A percentile compares a stretch with the other conserved stretches of the same genome.
phyloP scores from a whole-genome alignment of 495 filamentous ascomycete genomes.

The Penicillium paradoxum region DNA sequence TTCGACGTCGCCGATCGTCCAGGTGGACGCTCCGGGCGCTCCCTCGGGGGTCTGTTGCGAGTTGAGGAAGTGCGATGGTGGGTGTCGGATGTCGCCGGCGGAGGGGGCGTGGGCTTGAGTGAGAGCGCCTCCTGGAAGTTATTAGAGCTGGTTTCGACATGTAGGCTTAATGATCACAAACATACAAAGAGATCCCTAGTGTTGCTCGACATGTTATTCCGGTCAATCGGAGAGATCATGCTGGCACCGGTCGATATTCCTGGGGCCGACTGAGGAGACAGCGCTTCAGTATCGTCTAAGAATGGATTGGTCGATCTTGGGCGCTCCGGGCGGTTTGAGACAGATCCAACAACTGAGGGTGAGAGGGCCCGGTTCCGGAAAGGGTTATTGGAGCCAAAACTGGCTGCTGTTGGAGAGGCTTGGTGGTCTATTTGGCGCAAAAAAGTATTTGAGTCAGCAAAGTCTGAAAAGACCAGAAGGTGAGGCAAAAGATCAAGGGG shows the following conservation, averaged over 20 bases:
- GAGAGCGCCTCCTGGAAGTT: slow-evolving; percentile 38
- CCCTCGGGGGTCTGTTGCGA: slow-evolving; percentile 28
- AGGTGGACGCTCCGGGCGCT: slow-evolving; percentile 31
- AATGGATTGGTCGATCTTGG: slow-evolving; percentile 90
- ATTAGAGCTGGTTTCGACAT: slow-evolving; percentile 3
- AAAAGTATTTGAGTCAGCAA: slow-evolving; percentile 11
- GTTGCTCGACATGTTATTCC: slow-evolving; percentile 53
- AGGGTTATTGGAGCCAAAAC: slow-evolving; percentile 92
- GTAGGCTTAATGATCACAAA: slow-evolving; percentile 13
- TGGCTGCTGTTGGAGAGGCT: slow-evolving; percentile 49
- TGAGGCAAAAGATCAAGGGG: slow-evolving; percentile 5
- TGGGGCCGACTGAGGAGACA: slow-evolving; percentile 45
- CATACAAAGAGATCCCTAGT: slow-evolving; percentile 89
- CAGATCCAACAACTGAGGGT: slow-evolving; percentile 50
- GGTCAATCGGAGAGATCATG: slow-evolving; percentile 54
- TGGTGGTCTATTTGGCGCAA: slow-evolving; percentile 19
- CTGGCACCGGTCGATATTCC: slow-evolving; percentile 39
- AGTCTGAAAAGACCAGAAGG: not conserved
- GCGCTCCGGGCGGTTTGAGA: slow-evolving; percentile 50
- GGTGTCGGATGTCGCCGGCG: slow-evolving; percentile 35
- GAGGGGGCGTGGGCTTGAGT: slow-evolving; percentile 34
- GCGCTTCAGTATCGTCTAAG: slow-evolving; percentile 61
- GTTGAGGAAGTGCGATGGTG: slow-evolving; percentile 25
- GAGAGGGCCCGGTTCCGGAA: slow-evolving; percentile 87
- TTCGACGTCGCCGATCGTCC: slow-evolving; percentile 19